Evolutionary conservation across 2,329 filamentous ascomycete species (phyloP), one percentile per base, ranked within the genome.

Genomic region (Dryadomyces sulphureus): DNA sequence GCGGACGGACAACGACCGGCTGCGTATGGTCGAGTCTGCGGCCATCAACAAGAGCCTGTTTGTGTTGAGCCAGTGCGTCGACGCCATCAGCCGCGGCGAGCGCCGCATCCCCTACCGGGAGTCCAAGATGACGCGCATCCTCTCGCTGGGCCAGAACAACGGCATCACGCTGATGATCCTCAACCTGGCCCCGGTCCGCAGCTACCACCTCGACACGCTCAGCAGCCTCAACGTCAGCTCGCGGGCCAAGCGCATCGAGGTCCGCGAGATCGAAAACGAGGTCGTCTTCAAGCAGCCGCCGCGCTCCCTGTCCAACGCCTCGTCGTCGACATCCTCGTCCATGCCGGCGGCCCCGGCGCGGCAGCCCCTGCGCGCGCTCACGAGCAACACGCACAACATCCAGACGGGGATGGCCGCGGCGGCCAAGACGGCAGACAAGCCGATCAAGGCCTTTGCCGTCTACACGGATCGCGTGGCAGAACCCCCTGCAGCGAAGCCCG

Each of bases 41-140:
- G 90, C 86, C 57, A 96, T 96, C 69, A 96, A 96, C 72, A 96
- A 95, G 67, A 93, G 86, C 52, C 70, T 96, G 7, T 96, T 96
- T 57, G 89, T 95, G 17, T 67, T 96, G 42, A 90, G 87, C 38
- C 88, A 94, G 60, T 96, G 90, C 56, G 90, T 96, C 45, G 90
- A 96, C 59, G 90, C 90, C 47, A 96, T 96, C 59, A 84, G 83
- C 1, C 69, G 76, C 21, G 76, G 77, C 27, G 77, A 81, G 59
- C 75, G 72, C 55, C 77, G 90, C 30, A 90, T 96, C 56, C 90
- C 92, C 0, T 96, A 94, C 61, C 75, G 90, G 47, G 90, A 95
- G 60, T 92, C 84, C 45, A 95, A 96, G 68, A 95, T 96, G 90
- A 96, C 92, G 1, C 77, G 90, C 41, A 95, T 96, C 46, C 65